Base-by-base conservation (phyloP, 176 grass and related monocot species). In the Puccinellia tenuiflora region DNA sequence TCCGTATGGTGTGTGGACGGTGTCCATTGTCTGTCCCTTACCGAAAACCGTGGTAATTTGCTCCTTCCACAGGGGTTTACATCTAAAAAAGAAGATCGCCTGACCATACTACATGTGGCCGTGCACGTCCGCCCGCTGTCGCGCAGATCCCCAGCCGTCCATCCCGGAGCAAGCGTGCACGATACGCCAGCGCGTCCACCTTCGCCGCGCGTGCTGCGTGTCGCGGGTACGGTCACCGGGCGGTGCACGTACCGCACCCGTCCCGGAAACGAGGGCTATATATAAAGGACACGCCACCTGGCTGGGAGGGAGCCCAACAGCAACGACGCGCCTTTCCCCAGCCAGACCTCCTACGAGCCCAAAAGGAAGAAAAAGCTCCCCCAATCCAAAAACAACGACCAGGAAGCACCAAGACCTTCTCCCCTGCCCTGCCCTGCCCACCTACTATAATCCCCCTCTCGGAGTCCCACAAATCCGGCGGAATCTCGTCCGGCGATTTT, bases 191-290 rank as follows among this genome's bases (percentile, higher is more conserved):
- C 13, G 15, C 67, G 39, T 71, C n/a, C 68, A 31, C 28, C 40
- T 10, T 42, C 40, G 10, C 11, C 40, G 40, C 8, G 40, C 40
- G 42, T 45, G 43, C 43, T 1, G n/a, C 29, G 69, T 20, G 8
- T 26, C 47, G 48, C 51, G 3, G 71, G 71, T 89, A 52, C 51
- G 50, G 18, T 77, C 48, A 81, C 88, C 83, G 1, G 82, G 69
- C 22, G 69, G 87, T 68, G 50, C 77, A 81, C 69, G 82, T 25
- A 38, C 39, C 48, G 4, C 22, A 47, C 11, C 30, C 20, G 0
- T 30, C 37, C 21, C 1, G 4, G 8, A n/a, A 89, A 6, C 13
- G 10, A 15, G n/a, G 48, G 48, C 62, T 89, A 46, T 85, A 72
- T 81, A 89, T 89, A 69, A n/a, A n/a, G n/a, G 11, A 7, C 9